Conservation (phyloP, 2,329 filamentous ascomycete genomes). For the Monosporascus sp. region DNA sequence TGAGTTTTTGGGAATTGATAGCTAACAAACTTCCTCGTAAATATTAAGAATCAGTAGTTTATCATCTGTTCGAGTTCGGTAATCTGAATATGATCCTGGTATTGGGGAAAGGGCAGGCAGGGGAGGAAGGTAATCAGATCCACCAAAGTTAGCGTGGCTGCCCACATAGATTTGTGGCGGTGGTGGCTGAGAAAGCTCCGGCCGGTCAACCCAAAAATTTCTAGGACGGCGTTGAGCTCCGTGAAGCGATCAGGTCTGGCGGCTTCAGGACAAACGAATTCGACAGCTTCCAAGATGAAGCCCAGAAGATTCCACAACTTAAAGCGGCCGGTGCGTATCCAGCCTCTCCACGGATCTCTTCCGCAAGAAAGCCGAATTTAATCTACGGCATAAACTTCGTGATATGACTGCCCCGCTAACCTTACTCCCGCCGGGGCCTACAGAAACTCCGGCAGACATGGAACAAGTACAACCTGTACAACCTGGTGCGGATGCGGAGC, state of each 20-base stretch:
- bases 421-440: constrained; percentile 2
- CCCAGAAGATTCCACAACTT: constrained; percentile 63
- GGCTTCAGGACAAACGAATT: not conserved
- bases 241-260: not conserved
- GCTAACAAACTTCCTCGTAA: too few relatives aligned
- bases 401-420: not conserved
- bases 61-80: too few relatives aligned
- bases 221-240: not conserved
- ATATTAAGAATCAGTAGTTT: too few relatives aligned
- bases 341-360: not conserved
- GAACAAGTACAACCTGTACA: constrained; percentile 97
- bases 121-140: not conserved
- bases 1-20: too few relatives aligned
- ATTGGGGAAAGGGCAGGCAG: not conserved
- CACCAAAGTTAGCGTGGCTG: not conserved
- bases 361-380: too few relatives aligned
- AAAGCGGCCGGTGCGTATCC: constrained; percentile 54
- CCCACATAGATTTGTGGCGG: not conserved
- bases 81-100: too few relatives aligned
- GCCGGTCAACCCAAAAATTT: not conserved
- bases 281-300: constrained; percentile 37
- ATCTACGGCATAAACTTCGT: too few relatives aligned
- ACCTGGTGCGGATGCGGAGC: constrained; percentile 56
- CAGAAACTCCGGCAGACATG: constrained; percentile 94
- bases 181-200: not conserved